Base-by-base conservation (phyloP, 306 rosid species). In the Fagus sylvatica region DNA sequence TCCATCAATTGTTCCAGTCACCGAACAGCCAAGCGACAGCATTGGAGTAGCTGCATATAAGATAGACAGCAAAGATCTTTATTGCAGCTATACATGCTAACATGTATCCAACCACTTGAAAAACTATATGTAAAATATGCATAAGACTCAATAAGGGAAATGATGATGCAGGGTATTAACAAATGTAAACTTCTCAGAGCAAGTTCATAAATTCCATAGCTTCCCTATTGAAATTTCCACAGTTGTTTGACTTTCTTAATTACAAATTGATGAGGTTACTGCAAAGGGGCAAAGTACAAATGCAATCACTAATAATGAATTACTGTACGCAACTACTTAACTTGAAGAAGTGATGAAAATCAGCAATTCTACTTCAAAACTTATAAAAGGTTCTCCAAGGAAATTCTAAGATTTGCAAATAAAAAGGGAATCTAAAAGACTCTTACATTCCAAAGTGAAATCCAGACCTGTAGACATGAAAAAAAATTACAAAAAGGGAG, bases 1-100 rank as follows among this genome's bases (percentile, higher is more conserved):
- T 16, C 72, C 78, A 80, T 91, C 96, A 72, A 93, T 89, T 56
- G 88, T 81, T 75, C 97, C 98, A 54, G 41, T 80, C 74, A 90
- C 73, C 60, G 72, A 72, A 53, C 85, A 41, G 42, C 93, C 97
- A 62, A 41, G 84, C 74, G 85, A 74, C 80, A 81, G 78, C 6
- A 43, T 87, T 28, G 79, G 53, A 73, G 66, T 66, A 71, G 54
- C 98, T 91, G 90, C 80, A 79, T 41, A 70, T 7, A 66, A 76
- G 75, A 78, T 19, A 69, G 17, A 76, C 10, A 74, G 68, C 49
- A 10, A 77, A 77, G 60, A 82, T 78, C 55, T 40, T 19, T 64
- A 67, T 83, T 43, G 66, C 67, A 53, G 61, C 61, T 64, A 49
- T 37, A 48, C 66, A 51, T 56, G 42, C 78, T 61, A 49, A 57